phyloP scores from a whole-genome alignment of 441 rosid species.

The Gossypium davidsonii region DNA sequence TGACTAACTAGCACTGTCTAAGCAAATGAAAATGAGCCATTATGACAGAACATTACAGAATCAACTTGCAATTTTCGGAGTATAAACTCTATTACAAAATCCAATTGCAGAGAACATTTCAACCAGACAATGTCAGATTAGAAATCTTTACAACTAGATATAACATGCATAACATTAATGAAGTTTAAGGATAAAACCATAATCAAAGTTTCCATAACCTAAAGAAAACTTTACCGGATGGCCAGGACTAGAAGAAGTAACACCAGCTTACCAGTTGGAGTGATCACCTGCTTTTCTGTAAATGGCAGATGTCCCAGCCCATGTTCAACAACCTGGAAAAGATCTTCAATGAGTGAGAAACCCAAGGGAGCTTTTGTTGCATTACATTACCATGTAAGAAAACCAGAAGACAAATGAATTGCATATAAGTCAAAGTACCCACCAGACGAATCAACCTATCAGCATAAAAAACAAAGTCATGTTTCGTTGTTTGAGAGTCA shows the following conservation, averaged over 20 bases:
- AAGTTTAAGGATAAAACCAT: not conserved
- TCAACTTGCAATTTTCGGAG: not conserved
- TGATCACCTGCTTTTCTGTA: constrained; percentile 85
- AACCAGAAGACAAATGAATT: constrained; percentile 3
- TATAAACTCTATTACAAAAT: constrained; percentile 9
- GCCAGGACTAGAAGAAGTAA: not conserved
- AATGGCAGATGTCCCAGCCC: constrained; percentile 96
- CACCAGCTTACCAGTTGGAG: constrained; percentile 78
- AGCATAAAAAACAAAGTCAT: constrained; percentile 91
- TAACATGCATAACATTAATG: not conserved
- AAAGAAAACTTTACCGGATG: not conserved
- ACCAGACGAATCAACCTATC: constrained; percentile 96
- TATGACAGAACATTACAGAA: not conserved
- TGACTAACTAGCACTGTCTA: not conserved
- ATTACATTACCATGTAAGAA: not conserved
- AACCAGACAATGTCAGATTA: not conserved
- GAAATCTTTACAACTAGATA: not conserved
- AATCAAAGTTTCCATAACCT: constrained; percentile 5
- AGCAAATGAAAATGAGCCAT: not conserved
- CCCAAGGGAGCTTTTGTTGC: not conserved
- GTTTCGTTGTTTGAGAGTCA: constrained; percentile 84
- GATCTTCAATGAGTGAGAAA: not conserved
- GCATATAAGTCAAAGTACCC: constrained; percentile 18
- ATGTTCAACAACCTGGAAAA: constrained; percentile 86
- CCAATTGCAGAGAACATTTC: not conserved